Evolutionary conservation across 805 yeast genomes (phyloP), one percentile per base, ranked within the genome.

Genomic region (Torulaspora maleeae): DNA sequence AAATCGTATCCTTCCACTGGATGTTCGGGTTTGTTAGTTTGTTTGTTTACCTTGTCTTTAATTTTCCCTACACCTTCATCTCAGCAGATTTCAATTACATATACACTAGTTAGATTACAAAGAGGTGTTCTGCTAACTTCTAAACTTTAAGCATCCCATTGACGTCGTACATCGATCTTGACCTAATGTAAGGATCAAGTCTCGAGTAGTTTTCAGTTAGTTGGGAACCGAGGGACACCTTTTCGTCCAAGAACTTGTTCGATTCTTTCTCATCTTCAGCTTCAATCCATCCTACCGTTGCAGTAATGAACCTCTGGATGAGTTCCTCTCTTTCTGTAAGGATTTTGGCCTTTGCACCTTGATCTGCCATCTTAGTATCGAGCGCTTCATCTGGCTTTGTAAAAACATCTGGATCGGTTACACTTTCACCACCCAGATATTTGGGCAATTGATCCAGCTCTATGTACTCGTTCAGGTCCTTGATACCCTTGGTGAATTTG

Each of bases 181-280:
- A 79, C 65, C 99, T 81, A 39, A 88, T 65, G 53, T 84, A 89
- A 1, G 93, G 91, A 60, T 93, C 98, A 44, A 86, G 66, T 39
- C 69, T 63, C 60, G 78, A 74, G 67, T 83, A 90, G 60, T 85
- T 86, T 24, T 73, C 68, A 7, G 82, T 70, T 39, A 91, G 60
- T 48, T 76, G 67, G 42, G 66, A 66, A 44, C 82, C 78, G 22
- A 83, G 45, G 25, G 66, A 64, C 12, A 79, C 71, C 60, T 81
- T 83, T 44, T 80, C 83, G 27, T 71, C 65, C 60, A 78, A 70
- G 49, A 75, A 74, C 41, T 65, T 57, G 11, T 70, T 69, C 43
- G 80, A 76, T 10, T 74, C 77, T 29, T 70, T 75, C 3, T 72
- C 71, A 43, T 73, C 72, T 2, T 77, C 71, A 16, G 85, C 68